Base-by-base conservation (phyloP, 75 land plant species). In the Picea glauca region DNA sequence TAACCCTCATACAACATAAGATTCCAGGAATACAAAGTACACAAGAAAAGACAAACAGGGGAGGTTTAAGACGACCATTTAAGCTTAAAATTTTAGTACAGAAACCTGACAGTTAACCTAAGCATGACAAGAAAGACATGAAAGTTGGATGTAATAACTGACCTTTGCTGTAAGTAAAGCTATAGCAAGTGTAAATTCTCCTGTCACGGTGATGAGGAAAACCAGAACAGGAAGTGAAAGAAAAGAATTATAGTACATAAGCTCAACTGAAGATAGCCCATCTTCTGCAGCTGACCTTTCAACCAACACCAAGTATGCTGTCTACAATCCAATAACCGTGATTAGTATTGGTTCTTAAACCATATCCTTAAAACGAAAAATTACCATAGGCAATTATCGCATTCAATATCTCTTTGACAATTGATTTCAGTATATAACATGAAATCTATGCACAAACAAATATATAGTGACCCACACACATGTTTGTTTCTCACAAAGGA, bases 251-350 rank as follows among this genome's bases (percentile, higher is more conserved):
- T 94, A 96, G 58, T 89, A 82, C 95, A 96, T 91, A 26, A 96
- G 86, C 77, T 96, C 99, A 80, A 90, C 75, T 60, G 99, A 96
- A 21, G 95, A 91, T 77, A 94, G 88, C 74, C 99, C 99, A 85
- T 93, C 95, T 78, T 96, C 95, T 67, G 89, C 92, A 80, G 96
- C 99, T 58, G 98, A 94, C 79, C 87, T 90, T 86, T 96, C 99
- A 62, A 96, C 99, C 74, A 96, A 79, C 1, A 96, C 89, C 74
- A 96, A 86, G 79, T 96, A 96, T 88, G 94, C 94, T 50, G 99
- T 96, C 98, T 96, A 91, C 73, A 86, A 43, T 57, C 6, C 58
- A 75, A 75, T 43, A 43, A 8, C 35, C 43, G 57, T 76, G 31
- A 58, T 58, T 58, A 76, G 77, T 76, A 58, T 64, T 58, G 33